Percentiles rank a stretch among this genome's conserved stretches.
Conservation (phyloP, 345 rosid species). For the Microthlaspi erraticum region DNA sequence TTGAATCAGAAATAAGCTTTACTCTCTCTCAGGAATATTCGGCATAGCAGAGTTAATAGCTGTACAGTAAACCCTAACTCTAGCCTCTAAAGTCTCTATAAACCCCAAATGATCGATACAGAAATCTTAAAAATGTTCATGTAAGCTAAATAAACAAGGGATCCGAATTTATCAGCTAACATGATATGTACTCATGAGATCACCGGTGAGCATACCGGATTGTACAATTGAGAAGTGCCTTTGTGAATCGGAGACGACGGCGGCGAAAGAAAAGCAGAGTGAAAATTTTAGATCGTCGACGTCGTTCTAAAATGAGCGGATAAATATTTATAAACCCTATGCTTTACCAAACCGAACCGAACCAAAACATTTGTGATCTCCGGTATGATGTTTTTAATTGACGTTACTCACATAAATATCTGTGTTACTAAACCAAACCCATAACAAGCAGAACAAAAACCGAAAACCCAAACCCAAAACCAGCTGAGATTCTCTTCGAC, state of each 20-base stretch:
- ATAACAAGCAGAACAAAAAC: slow-evolving; percentile 38
- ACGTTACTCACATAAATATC: not conserved
- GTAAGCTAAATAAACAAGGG: not conserved
- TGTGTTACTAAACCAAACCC: slow-evolving; percentile 47
- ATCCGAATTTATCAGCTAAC: not conserved
- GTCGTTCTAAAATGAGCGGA: not conserved
- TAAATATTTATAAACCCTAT: not conserved
- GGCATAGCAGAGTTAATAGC: slow-evolving; percentile 29
- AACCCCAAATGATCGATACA: not conserved
- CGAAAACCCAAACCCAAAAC: slow-evolving; percentile 48
- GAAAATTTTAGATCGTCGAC: not conserved
- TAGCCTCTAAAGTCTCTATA: not conserved
- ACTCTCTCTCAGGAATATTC: slow-evolving; percentile 35
- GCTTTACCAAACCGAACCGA: slow-evolving; percentile 7
- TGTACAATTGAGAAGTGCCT: not conserved
- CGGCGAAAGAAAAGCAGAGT: not conserved
- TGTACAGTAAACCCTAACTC: slow-evolving; percentile 12
- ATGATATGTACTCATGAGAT: not conserved
- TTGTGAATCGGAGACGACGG: not conserved
- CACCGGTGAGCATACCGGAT: not conserved
- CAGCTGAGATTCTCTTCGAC: slow-evolving; percentile 45
- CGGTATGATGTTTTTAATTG: not conserved
- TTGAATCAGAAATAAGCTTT: slow-evolving; percentile 39
- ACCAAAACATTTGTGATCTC: not conserved
- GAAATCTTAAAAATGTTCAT: not conserved